Conservation (phyloP, 1,139 yeast species). For the Geotrichum siamense region DNA sequence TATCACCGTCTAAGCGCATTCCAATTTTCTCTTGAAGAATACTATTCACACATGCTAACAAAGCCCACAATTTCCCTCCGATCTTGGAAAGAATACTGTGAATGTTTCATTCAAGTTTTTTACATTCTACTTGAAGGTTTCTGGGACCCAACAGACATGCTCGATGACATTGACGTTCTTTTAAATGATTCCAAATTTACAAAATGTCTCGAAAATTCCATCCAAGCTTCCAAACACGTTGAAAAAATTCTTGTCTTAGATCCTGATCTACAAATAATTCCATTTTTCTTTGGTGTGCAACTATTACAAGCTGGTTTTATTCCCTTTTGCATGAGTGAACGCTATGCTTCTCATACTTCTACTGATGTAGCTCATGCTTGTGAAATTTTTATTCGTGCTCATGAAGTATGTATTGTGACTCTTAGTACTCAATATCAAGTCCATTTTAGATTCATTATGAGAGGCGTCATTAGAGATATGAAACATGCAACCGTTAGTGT, state of each 20-base stretch:
- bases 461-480: slow-evolving; percentile 26
- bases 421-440: slow-evolving; percentile 33
- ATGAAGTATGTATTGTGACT: slow-evolving; percentile 33
- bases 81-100: slow-evolving; percentile 28
- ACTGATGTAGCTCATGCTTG: slow-evolving; percentile 32
- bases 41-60: slow-evolving; percentile 14
- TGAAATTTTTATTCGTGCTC: slow-evolving; percentile 32
- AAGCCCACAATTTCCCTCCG: slow-evolving; percentile 15
- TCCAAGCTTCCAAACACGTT: slow-evolving; percentile 27
- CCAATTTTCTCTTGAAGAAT: slow-evolving; percentile 24
- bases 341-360: slow-evolving; percentile 29
- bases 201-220: slow-evolving; percentile 26
- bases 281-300: slow-evolving; percentile 30
- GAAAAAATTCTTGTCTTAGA: slow-evolving; percentile 25
- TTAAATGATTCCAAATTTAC: slow-evolving; percentile 25
- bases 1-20: slow-evolving; percentile 24
- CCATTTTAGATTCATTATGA: slow-evolving; percentile 30
- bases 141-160: slow-evolving; percentile 28
- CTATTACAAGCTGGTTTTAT: slow-evolving; percentile 28
- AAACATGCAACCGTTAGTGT: slow-evolving; percentile 19
- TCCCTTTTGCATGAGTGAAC: slow-evolving; percentile 29
- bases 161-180: slow-evolving; percentile 25
- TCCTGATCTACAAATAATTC: slow-evolving; percentile 28
- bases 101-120: slow-evolving; percentile 25
- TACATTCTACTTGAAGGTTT: slow-evolving; percentile 25